Evolutionary conservation across 306 rosid species (phyloP).

Genomic region (Cyamopsis tetragonoloba): DNA sequence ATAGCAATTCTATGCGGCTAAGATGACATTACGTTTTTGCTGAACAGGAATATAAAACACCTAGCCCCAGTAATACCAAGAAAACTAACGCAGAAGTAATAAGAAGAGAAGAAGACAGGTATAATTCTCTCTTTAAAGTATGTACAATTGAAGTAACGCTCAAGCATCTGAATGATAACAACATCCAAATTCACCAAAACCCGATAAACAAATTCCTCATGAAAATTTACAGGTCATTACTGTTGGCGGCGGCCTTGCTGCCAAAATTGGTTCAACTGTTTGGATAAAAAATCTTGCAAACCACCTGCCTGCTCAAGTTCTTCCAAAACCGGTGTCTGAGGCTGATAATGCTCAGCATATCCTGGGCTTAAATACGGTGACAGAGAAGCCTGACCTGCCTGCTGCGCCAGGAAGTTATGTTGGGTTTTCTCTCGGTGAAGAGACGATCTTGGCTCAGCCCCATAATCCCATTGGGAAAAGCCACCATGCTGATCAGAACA

Average conservation of each 20-base stretch:
- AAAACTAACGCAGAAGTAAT: conserved; percentile 14
- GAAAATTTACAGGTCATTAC: no score
- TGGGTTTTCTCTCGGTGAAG: conserved; percentile 26
- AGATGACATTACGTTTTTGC: no score
- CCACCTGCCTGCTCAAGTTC: conserved; percentile 37
- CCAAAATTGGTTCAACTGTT: conserved; percentile 49
- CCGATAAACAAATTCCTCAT: conserved; percentile 21
- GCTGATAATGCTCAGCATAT: conserved; percentile 22
- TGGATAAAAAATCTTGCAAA: conserved; percentile 28
- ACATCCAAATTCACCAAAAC: conserved; percentile 36
- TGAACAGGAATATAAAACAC: no score
- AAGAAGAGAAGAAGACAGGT: neutral
- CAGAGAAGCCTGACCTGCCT: conserved; percentile 22
- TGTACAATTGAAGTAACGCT: conserved; percentile 52
- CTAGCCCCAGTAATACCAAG: conserved; percentile 16
- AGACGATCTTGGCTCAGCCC: conserved; percentile 26
- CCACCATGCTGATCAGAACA: conserved; percentile 27
- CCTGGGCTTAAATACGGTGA: conserved; percentile 31
- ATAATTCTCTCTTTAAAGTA: conserved; percentile 28
- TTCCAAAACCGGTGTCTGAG: conserved; percentile 25
- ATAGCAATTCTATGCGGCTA: neutral
- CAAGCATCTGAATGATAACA: conserved; percentile 17
- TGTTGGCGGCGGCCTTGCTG: conserved; percentile 34
- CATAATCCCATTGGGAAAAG: conserved; percentile 29
- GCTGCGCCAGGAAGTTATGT: conserved; percentile 30